A percentile compares a stretch with the other conserved stretches of the same genome.
Conservation (phyloP, 768 basidiomycete species). For the Kondoa malvinella region DNA sequence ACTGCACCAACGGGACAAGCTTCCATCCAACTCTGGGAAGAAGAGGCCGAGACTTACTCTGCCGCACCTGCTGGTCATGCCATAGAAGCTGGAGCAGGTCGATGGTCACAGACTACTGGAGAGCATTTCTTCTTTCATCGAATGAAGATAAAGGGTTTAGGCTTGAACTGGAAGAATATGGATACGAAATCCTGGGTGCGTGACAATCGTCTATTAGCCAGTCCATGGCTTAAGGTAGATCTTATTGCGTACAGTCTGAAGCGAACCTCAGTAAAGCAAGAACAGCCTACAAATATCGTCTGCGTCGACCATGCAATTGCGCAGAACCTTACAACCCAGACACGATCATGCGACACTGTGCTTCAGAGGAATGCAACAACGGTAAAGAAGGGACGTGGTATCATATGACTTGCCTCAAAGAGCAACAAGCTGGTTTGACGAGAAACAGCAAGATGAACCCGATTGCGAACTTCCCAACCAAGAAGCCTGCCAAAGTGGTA, state of each 20-base stretch:
- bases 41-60: not conserved
- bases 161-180: conserved; percentile 5
- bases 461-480: not conserved
- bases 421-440: not conserved
- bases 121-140: conserved; percentile 1
- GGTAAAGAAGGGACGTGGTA: not conserved
- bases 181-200: not conserved
- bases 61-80: not conserved
- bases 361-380: not conserved
- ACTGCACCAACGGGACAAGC: not conserved
- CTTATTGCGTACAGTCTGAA: not conserved
- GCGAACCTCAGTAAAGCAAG: not conserved
- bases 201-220: not conserved
- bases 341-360: conserved; percentile 1
- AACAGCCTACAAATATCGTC: not conserved
- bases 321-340: not conserved
- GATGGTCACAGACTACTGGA: conserved; percentile 5
- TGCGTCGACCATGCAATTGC: conserved; percentile 4
- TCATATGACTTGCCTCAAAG: not conserved
- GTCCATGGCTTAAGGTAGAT: not conserved
- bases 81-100: not conserved
- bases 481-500: not conserved
- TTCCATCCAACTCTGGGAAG: not conserved
- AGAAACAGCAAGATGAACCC: not conserved
- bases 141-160: not conserved